Percentiles rank a stretch among this genome's conserved stretches.
These are phyloP conservation scores for Yamadazyma olivae DNA, from an alignment of 805 yeast genomes.

Conservation along the genomic window DNA sequence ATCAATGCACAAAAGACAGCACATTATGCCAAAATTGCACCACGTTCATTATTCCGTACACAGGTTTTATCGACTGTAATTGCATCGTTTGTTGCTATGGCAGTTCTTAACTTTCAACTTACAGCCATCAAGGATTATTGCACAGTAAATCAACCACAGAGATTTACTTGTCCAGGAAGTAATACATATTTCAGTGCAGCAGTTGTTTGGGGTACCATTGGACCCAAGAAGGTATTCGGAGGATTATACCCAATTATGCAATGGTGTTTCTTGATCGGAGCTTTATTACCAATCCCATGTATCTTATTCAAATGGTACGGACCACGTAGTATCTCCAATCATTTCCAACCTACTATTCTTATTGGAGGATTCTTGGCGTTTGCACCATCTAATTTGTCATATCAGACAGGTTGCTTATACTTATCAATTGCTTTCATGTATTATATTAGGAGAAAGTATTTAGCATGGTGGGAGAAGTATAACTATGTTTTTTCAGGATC, in stretches of 20 bases:
- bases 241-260: conserved; percentile 27
- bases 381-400: conserved; percentile 30
- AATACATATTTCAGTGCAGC: conserved; percentile 46
- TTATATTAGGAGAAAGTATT: conserved; percentile 20
- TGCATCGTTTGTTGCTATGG: conserved; percentile 7
- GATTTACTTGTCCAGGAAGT: conserved; percentile 34
- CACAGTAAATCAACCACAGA: conserved; percentile 13
- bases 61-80: conserved; percentile 11
- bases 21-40: conserved; percentile 22
- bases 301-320: conserved; percentile 15
- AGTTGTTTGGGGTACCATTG: conserved; percentile 62
- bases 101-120: too few relatives aligned
- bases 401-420: conserved; percentile 23
- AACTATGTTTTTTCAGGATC: conserved; percentile 24
- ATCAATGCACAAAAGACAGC: conserved; percentile 18
- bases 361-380: conserved; percentile 24
- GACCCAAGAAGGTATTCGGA: conserved; percentile 34
- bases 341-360: conserved; percentile 28
- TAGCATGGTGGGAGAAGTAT: conserved; percentile 29
- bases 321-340: conserved; percentile 15
- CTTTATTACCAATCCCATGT: conserved; percentile 18
- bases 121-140: conserved; percentile 14
- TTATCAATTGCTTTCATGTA: conserved; percentile 21
- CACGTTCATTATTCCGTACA: conserved; percentile 19
- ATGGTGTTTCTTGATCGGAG: conserved; percentile 29